Conservation (phyloP, 345 rosid species). For the Citrus inodora region DNA sequence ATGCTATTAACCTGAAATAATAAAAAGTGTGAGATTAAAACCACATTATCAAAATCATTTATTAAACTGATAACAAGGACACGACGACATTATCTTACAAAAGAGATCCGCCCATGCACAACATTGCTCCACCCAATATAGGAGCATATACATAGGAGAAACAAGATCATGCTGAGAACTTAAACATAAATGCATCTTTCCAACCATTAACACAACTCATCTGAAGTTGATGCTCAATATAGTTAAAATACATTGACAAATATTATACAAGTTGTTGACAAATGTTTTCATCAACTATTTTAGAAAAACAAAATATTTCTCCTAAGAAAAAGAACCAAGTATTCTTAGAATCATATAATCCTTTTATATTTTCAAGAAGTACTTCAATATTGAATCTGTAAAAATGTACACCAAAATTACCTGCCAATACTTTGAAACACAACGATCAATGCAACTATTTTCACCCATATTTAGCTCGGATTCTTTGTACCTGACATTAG, state of each 20-base stretch:
- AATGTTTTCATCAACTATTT: not conserved
- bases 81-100: not conserved
- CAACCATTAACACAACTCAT: not conserved
- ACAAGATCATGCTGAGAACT: not conserved
- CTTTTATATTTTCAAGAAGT: not conserved
- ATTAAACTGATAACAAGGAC: not conserved
- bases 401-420: slow-evolving; percentile 25
- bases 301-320: not conserved
- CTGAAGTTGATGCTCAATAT: not conserved
- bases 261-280: not conserved
- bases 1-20: slow-evolving; percentile 73
- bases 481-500: slow-evolving; percentile 69
- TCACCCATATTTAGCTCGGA: slow-evolving; percentile 97
- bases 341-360: not conserved
- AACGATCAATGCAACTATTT: slow-evolving; percentile 97
- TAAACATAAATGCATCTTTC: not conserved
- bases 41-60: not conserved
- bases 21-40: not conserved
- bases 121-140: not conserved
- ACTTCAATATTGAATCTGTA: not conserved
- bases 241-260: not conserved
- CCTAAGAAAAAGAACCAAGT: not conserved
- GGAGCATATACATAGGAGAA: not conserved
- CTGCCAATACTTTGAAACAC: slow-evolving; percentile 95
- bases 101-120: not conserved